phyloP scores from a whole-genome alignment of 164 flowering plant species.

The Macadamia tetraphylla region DNA sequence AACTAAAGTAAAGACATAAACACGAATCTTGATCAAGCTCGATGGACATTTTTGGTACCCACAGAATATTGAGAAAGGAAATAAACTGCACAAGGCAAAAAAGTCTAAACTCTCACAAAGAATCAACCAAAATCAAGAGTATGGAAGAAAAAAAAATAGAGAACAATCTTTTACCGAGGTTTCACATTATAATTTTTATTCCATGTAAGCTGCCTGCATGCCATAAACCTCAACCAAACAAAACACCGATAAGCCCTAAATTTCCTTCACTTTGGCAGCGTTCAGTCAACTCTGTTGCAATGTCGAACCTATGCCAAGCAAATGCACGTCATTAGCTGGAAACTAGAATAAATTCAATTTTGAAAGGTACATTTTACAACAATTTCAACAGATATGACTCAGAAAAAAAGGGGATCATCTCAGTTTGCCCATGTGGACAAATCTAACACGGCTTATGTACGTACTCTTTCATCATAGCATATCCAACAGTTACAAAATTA shows the following conservation, averaged over 20 bases:
- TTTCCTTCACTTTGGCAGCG: constrained; percentile 23
- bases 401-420: background rate
- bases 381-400: background rate
- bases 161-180: constrained; percentile 19
- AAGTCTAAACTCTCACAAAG: background rate
- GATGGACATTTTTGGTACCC: too few relatives aligned
- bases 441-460: background rate
- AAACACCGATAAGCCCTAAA: constrained; percentile 23
- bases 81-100: background rate
- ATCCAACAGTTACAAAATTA: background rate
- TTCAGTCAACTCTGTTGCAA: constrained; percentile 26
- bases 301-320: constrained; percentile 19
- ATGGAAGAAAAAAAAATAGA: background rate
- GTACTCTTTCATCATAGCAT: background rate
- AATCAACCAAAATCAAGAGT: background rate
- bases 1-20: too few relatives aligned
- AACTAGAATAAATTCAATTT: background rate
- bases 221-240: constrained; percentile 30
- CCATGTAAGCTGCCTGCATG: constrained; percentile 29
- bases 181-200: constrained; percentile 29
- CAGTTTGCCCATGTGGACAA: background rate
- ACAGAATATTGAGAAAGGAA: background rate
- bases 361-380: background rate
- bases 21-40: too few relatives aligned
- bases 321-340: background rate